Base-by-base conservation (phyloP, 805 yeast genomes). In the Komagataella kurtzmanii region DNA sequence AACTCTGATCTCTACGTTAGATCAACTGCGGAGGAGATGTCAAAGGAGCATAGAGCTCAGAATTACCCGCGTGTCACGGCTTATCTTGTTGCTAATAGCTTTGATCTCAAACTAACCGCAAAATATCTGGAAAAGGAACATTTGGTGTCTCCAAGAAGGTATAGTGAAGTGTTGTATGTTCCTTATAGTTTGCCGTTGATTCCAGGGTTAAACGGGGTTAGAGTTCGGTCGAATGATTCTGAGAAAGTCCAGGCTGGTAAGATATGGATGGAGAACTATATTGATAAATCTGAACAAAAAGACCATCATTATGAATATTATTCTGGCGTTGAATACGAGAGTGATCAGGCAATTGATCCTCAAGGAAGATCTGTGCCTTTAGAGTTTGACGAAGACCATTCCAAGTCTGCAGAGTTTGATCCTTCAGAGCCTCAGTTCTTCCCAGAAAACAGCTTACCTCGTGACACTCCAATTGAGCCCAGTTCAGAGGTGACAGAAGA, bases 371-470 rank as follows among this genome's bases (percentile, higher is more conserved):
- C 40, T 30, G 40, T 30, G 6, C 14, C 40, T 30, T 8, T 30
- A 14, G 40, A 30, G 40, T 19, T 18, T 18, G 51, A 23, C 17
- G 49, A 14, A 14, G 49, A 18, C 69, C 56, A 71, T 70, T 55
- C 65, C 70, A 1, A 70, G 70, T 75, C 75, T 71, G 54, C 76
- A 30, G 81, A 83, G n/a, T 87, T 88, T 64, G 88, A 89, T 63
- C 97, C 97, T 0, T 80, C 89, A 14, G 97, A 89, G 61, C 97
- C 97, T 0, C 97, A 89, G 60, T 88, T 77, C 61, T 89, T 89
- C 66, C 83, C 90, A 4, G 59, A 64, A 43, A 47, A 54, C n/a
- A 65, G 68, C 53, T 67, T 68, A 5, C 55, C 67, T 3, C 64
- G 63, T 57, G 68, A 59, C 51, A 56, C 55, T 7, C 52, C 57